phyloP scores from a whole-genome alignment of 306 rosid species.

The cucumber (Cucumis sativus) region Cucumber_9930_V3 NC_026659.2:20344001-20344500 shows the following conservation, averaged over 20 bases:
- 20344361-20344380: conserved; percentile 93
- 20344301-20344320: conserved; percentile 93
- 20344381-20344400: conserved; percentile 91
- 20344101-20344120: not conserved
- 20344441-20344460: not conserved
- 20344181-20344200: not conserved
- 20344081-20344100: not conserved
- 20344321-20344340: conserved; percentile 81
- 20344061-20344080: not conserved
- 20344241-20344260: not conserved
- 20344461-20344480: not conserved
- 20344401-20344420: conserved; percentile 63
- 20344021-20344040: not conserved
- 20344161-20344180: not conserved
- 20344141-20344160: not conserved
- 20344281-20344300: conserved; percentile 8
- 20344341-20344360: conserved; percentile 97
- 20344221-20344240: not conserved
- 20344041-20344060: not conserved
- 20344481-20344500: not conserved
- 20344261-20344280: not conserved
- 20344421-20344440: not conserved
- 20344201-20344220: not conserved
- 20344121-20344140: not conserved
- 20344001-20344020: not conserved